Evolutionary conservation across 495 filamentous ascomycete species (phyloP), one percentile per base, ranked within the genome.

Genomic region (Penicillium bovifimosum): DNA sequence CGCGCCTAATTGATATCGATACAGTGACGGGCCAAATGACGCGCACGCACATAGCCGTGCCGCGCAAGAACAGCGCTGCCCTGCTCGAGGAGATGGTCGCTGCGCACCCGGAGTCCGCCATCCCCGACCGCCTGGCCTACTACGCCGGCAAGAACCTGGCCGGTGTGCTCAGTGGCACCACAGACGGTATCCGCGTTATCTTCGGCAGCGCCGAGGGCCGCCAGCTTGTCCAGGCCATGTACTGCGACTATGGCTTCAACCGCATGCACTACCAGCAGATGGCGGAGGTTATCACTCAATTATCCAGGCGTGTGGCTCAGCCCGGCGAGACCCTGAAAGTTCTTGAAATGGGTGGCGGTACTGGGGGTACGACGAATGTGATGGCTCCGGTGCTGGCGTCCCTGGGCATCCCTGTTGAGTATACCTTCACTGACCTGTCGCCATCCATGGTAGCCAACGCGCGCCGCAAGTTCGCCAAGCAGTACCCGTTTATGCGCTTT

Each of bases 341-440:
- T 33, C 56, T 77, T 1, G 74, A 77, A 43, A 52, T 78, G 18
- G 74, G 75, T 11, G 75, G 62, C 10, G 76, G 74, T 6, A 76
- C 73, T 2, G 74, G 74, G 17, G 72, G 71, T 1, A 76, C 74
- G 1, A 74, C 74, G 2, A 58, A 50, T n/a, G n/a, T n/a, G n/a
- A n/a, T n/a, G n/a, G n/a, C n/a, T n/a, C n/a, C n/a, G n/a, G n/a
- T n/a, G n/a, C n/a, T n/a, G n/a, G n/a, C n/a, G n/a, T n/a, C n/a
- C n/a, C n/a, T n/a, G n/a, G n/a, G n/a, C n/a, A n/a, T n/a, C n/a
- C n/a, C n/a, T n/a, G n/a, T n/a, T n/a, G n/a, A n/a, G n/a, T n/a
- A n/a, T n/a, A n/a, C n/a, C n/a, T n/a, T n/a, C n/a, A n/a, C n/a
- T n/a, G n/a, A n/a, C n/a, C n/a, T n/a, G n/a, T n/a, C n/a, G n/a